Base-by-base conservation (phyloP, 2,329 filamentous ascomycete genomes). In the Alternaria burnsii region DNA sequence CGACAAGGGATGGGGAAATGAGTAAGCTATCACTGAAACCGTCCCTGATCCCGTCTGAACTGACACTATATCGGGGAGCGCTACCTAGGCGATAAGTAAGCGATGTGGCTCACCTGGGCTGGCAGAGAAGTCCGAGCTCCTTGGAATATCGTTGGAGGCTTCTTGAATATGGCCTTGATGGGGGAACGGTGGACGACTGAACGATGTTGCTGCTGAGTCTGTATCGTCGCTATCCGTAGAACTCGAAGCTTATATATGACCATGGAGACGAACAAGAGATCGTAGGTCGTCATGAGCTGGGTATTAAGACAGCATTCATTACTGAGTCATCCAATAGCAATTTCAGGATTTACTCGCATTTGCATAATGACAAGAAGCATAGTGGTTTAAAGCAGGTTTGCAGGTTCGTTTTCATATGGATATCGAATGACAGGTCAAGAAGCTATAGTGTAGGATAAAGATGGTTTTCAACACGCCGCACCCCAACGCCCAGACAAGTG, bases 1-100 rank as follows among this genome's bases (percentile, higher is more conserved):
- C 10, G 34, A 34, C 44, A 54, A 51, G 24, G 63, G 55, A 1
- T 63, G 60, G 62, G 50, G 26, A 5, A 26, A 62, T n/a, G 34
- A 59, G 51, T 58, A 43, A 55, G 53, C 30, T 47, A 8, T 20
- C 14, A 18, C 20, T 50, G 22, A 20, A 32, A 50, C 3, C 9
- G 6, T 38, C 4, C 36, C 46, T 38, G 12, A 38, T 8, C 9
- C 14, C 6, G 6, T 5, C 14, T 10, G 20, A 36, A 50, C 32
- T 50, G 46, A 50, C 46, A 20, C 10, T 26, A 18, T 7, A 50
- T 50, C 26, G 11, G 3, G 36, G 46, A 38, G 18, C 46, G 32
- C 12, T 36, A 16, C 28, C 32, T 38, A 38, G 32, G 46, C 32
- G 34, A 36, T 50, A 18, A 50, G 20, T 50, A 36, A 38, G 18